Base-by-base conservation (phyloP, 345 rosid species). In the Hibiscus tridactylites region DNA sequence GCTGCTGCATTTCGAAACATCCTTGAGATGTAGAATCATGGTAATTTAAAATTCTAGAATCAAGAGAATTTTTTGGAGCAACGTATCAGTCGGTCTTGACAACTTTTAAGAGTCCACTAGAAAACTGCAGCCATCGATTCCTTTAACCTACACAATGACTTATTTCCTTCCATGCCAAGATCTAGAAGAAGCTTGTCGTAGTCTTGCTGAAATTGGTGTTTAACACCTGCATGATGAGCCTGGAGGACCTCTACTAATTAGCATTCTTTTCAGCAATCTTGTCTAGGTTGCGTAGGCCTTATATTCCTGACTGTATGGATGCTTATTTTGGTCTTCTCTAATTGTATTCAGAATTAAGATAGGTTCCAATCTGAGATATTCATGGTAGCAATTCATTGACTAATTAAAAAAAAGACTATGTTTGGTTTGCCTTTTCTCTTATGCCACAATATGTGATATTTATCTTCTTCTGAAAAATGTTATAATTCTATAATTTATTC, bases 341-440 rank as follows among this genome's bases (percentile, higher is more conserved):
- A 39, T 39, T 39, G 44, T 35, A 5, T 39, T 39, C 44, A 8
- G 7, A 39, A 7, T 39, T 39, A 7, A 39, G 44, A 7, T 39
- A 8, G 44, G 70, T 62, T 50, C n/a, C 42, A 19, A 37, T 39
- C 19, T 19, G 50, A 44, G 52, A 26, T 44, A 12, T n/a, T 31
- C 72, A 15, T 57, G 75, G 52, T 35, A 44, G 44, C 37, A 59
- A 29, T 62, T 61, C 65, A 68, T 61, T 68, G 19, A 15, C 64
- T 68, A 52, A 24, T 39, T 52, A 33, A 1, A 44, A 56, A 13
- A 21, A 31, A 42, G 24, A 21, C 24, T 42, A 1, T 46, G 28
- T 74, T 8, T 44, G 4, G 44, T 50, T 67, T 12, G 13, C 9
- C 44, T 31, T 42, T 62, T 28, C 39, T 52, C 68, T 62, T 16